Evolutionary conservation across 78 protist species (phyloP).

Genomic region (Capsaspora owczarzaki): DNA sequence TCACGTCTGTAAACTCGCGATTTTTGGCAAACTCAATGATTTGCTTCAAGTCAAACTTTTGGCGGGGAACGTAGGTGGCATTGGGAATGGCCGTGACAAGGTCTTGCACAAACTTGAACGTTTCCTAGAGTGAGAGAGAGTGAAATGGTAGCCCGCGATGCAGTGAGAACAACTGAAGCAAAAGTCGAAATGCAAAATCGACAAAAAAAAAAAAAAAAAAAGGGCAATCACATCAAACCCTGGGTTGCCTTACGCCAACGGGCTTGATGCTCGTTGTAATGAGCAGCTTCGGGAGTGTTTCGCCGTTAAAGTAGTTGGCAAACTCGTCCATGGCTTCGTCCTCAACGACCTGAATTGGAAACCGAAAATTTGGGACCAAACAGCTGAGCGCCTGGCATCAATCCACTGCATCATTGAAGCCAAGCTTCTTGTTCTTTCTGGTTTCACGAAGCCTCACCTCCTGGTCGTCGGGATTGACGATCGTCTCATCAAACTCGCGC

Average conservation of each 20-base stretch:
- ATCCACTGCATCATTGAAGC: too few species aligned
- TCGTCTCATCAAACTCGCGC: slow-evolving; percentile 71
- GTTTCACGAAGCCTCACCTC: too few species aligned
- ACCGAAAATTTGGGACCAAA: too few species aligned
- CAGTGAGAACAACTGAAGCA: background rate
- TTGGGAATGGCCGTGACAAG: slow-evolving; percentile 12
- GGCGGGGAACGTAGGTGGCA: background rate
- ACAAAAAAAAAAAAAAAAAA: background rate
- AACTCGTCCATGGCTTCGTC: slow-evolving; percentile 66
- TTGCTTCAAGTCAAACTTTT: slow-evolving; percentile 55
- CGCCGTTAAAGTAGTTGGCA: slow-evolving; percentile 41
- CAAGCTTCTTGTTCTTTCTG: too few species aligned
- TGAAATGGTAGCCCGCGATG: too few species aligned
- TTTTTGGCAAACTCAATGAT: slow-evolving; percentile 62
- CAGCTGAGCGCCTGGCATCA: too few species aligned
- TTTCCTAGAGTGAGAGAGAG: background rate
- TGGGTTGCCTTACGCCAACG: background rate
- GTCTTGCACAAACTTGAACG: slow-evolving; percentile 26
- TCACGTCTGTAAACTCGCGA: slow-evolving; percentile 81
- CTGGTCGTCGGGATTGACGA: slow-evolving; percentile 53
- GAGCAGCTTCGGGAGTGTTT: slow-evolving; percentile 15
- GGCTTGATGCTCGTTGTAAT: slow-evolving; percentile 29
- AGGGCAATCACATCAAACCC: background rate
- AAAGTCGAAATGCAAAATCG: background rate
- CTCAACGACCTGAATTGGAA: slow-evolving; percentile 9